These are phyloP conservation scores for Boletus vermiculosoides DNA, from an alignment of 768 basidiomycete species.

Conservation along the genomic window DNA sequence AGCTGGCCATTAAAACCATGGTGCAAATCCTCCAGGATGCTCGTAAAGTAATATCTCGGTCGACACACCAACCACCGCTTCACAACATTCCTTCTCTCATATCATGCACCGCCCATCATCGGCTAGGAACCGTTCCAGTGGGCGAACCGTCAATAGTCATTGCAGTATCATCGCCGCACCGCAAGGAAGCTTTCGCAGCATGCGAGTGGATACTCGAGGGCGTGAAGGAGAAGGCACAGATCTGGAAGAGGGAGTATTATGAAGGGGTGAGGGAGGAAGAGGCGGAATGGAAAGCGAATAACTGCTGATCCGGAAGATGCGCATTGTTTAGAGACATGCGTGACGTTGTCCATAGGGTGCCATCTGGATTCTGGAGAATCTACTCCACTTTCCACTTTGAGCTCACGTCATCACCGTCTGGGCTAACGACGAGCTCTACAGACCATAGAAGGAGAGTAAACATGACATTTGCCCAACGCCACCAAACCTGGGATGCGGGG, in stretches of 20 bases:
- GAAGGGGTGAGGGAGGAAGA: constrained; percentile 60
- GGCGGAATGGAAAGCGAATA: constrained; percentile 72
- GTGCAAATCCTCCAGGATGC: constrained; percentile 52
- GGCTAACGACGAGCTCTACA: constrained; percentile 74
- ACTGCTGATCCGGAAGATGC: constrained; percentile 17
- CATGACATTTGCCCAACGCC: constrained; percentile 90
- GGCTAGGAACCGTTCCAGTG: constrained; percentile 74
- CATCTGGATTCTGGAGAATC: constrained; percentile 9
- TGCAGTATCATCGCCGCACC: constrained; percentile 80
- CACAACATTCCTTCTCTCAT: constrained; percentile 41
- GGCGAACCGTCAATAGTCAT: constrained; percentile 84
- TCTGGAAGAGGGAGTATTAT: constrained; percentile 92
- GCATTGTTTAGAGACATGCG: constrained; percentile 2
- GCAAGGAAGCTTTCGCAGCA: constrained; percentile 75
- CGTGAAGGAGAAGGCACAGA: constrained; percentile 78
- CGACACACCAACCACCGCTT: constrained; percentile 38
- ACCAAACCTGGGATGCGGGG: constrained; percentile 90
- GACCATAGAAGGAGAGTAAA: constrained; percentile 84
- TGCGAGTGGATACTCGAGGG: constrained; percentile 85
- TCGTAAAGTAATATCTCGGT: constrained; percentile 40
- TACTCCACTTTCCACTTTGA: constrained; percentile 79
- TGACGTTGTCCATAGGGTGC: constrained; percentile 8
- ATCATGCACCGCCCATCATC: constrained; percentile 67
- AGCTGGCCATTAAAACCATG: constrained; percentile 78
- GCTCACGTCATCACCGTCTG: constrained; percentile 64